Percentiles rank a stretch among this genome's conserved stretches.
phyloP scores from a whole-genome alignment of 352 stramenopile species.

The Pythium monospermum region DNA sequence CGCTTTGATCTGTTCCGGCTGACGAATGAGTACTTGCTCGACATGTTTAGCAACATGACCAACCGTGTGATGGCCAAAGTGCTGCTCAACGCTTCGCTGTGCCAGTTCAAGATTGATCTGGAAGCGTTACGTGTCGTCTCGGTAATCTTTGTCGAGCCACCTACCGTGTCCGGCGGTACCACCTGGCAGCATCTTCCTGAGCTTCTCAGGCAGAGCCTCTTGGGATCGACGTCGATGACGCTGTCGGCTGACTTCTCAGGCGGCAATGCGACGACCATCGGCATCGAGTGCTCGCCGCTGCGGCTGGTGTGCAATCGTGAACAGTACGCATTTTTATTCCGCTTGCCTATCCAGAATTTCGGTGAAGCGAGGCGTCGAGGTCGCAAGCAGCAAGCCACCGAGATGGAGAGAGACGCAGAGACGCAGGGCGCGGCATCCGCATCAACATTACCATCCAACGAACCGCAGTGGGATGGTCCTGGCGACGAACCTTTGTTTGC shows the following conservation, averaged over 20 bases:
- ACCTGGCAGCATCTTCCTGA: conserved; percentile 33
- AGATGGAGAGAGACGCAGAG: neutral
- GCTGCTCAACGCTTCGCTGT: conserved; percentile 77
- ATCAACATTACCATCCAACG: neutral
- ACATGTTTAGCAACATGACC: conserved; percentile 56
- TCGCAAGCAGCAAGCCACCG: neutral
- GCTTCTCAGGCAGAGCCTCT: conserved; percentile 45
- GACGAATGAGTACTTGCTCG: conserved; percentile 60
- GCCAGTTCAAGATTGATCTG: conserved; percentile 61
- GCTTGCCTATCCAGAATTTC: conserved; percentile 72
- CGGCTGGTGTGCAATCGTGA: conserved; percentile 80
- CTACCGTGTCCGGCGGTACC: too few species aligned
- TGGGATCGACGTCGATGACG: conserved; percentile 61
- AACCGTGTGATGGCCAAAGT: conserved; percentile 81
- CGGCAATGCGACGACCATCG: conserved; percentile 47
- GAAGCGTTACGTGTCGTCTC: conserved; percentile 69
- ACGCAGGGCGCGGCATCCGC: neutral
- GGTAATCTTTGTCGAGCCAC: conserved; percentile 58
- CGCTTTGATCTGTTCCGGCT: conserved; percentile 60
- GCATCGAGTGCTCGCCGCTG: conserved; percentile 49
- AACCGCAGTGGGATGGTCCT: too few species aligned
- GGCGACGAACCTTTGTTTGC: too few species aligned
- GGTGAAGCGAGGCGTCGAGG: conserved; percentile 53
- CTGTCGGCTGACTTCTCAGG: conserved; percentile 60
- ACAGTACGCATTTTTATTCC: conserved; percentile 75